Base-by-base conservation (phyloP, 2,329 filamentous ascomycete species). In the Pseudogymnoascus sp. region DNA sequence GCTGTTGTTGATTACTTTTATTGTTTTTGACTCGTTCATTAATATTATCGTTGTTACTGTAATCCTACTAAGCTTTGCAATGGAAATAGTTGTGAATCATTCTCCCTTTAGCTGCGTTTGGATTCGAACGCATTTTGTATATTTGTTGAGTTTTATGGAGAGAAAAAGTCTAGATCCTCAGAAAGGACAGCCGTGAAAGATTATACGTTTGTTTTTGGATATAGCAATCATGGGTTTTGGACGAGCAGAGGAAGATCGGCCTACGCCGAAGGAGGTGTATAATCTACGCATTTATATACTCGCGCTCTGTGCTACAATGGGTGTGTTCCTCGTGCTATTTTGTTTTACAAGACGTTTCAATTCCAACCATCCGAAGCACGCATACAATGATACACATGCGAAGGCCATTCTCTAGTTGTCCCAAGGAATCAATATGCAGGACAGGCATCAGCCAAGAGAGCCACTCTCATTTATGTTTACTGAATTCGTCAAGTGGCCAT, bases 211-310 rank as follows among this genome's bases (percentile, higher is more conserved):
- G n/a, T n/a, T 50, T 50, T 23, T 28, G 21, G 13, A 50, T 17
- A 50, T 50, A n/a, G 23, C 26, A 50, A 50, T 50, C 15, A 50
- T 50, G 44, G 44, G 44, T 9, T 50, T 50, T 50, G 44, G 44
- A 28, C 67, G 67, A 35, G 68, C 67, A n/a, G 26, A 62, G 36
- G 69, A 68, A 66, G 69, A 71, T 61, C 66, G 69, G n/a, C 68
- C 69, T 42, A 71, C 69, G 4, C 69, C 69, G 15, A 50, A 65
- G 36, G 67, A 65, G 42, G 65, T 71, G 38, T 70, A 71, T 65
- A 70, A 70, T 33, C 53, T 57, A 4, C 66, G 69, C 17, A 64
- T 70, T 19, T 70, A 71, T 33, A 38, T 67, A 38, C 65, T 69
- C n/a, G 65, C 68, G 4, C 64, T 69, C 53, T 62, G 44, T 50